Evolutionary conservation across 257 asterid genomes (phyloP).

Genomic region (Capsicum rhomboideum): DNA sequence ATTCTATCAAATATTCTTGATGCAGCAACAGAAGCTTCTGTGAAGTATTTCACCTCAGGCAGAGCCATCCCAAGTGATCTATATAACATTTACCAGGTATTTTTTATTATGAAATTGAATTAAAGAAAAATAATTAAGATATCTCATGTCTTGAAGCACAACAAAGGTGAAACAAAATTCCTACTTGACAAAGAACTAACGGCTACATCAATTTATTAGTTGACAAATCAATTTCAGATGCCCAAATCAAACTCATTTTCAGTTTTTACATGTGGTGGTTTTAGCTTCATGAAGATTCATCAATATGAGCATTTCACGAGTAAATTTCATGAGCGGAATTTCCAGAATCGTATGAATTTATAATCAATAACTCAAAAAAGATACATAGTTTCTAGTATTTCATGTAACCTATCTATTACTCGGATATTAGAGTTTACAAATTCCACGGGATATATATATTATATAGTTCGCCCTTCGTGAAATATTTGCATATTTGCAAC

Average conservation of each 20-base stretch:
- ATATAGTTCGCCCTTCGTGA: neutral
- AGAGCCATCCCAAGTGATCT: slow-evolving; percentile 80
- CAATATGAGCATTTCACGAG: neutral
- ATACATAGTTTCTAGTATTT: too few relatives aligned
- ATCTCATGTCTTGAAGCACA: neutral
- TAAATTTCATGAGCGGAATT: neutral
- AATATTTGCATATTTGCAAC: neutral
- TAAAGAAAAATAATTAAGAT: neutral
- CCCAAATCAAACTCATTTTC: neutral
- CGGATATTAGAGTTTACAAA: neutral
- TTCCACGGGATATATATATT: neutral
- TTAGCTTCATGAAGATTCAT: neutral
- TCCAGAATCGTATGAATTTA: neutral
- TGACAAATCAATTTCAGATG: neutral
- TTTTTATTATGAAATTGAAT: neutral
- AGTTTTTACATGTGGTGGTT: neutral
- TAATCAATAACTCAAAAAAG: neutral
- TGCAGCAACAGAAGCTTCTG: slow-evolving; percentile 79
- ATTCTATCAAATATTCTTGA: slow-evolving; percentile 60
- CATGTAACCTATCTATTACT: neutral
- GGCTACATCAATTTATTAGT: neutral
- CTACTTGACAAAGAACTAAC: neutral
- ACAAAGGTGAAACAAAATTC: neutral
- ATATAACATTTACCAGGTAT: slow-evolving; percentile 2
- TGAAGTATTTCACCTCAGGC: slow-evolving; percentile 70